Conservation (phyloP, 176 grass and related monocot genomes). For the Aegilops speltoides region DNA sequence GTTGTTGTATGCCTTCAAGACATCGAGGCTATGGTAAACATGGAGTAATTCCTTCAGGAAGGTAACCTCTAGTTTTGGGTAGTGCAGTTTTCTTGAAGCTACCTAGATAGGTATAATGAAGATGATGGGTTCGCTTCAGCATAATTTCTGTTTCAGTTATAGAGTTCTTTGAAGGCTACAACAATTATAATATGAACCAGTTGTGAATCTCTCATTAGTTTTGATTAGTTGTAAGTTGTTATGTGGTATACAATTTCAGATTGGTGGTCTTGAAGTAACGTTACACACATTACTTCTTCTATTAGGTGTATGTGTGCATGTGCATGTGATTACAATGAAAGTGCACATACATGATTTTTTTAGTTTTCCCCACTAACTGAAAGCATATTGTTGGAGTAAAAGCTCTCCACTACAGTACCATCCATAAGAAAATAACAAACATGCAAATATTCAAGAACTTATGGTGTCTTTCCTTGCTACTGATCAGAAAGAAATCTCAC, state of each 20-base stretch:
- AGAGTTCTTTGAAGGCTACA: slow-evolving; percentile 24
- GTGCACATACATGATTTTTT: neutral
- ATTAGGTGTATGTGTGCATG: neutral
- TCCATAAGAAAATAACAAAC: neutral
- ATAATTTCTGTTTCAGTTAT: slow-evolving; percentile 12
- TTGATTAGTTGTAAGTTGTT: neutral
- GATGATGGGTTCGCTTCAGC: slow-evolving; percentile 8
- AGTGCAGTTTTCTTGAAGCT: slow-evolving; percentile 18
- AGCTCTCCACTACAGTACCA: neutral
- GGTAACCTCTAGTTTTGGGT: neutral
- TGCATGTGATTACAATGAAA: neutral
- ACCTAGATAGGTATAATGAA: neutral
- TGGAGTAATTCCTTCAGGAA: slow-evolving; percentile 9
- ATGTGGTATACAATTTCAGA: neutral
- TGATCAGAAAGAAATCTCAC: slow-evolving; percentile 5
- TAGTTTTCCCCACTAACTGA: neutral
- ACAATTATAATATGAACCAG: neutral
- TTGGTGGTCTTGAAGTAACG: neutral
- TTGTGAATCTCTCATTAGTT: neutral
- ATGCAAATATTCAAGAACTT: slow-evolving; percentile 2
- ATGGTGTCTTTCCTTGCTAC: neutral
- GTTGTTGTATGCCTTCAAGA: slow-evolving; percentile 69
- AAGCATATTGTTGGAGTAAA: neutral
- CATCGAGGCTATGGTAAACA: slow-evolving; percentile 32
- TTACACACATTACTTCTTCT: neutral